Conservation (phyloP, 768 basidiomycete species). For the Trametes gibbosa region DNA sequence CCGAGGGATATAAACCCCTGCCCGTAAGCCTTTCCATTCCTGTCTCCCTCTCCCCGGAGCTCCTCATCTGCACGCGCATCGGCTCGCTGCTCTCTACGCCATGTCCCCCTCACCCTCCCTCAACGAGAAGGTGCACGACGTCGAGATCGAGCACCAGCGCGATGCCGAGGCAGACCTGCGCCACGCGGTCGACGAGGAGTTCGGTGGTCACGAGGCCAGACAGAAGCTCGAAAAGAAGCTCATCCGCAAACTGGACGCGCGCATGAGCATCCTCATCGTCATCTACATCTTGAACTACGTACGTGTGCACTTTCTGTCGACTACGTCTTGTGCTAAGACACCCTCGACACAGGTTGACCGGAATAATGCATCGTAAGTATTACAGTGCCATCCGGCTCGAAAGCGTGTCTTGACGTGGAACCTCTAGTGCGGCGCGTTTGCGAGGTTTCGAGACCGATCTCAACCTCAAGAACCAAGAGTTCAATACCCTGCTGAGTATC, state of each 20-base stretch:
- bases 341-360: constrained; percentile 54
- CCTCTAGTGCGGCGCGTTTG: constrained; percentile 62
- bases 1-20: constrained; percentile 14
- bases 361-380: constrained; percentile 61
- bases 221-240: constrained; percentile 42
- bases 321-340: neutral
- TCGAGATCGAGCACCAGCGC: constrained; percentile 14
- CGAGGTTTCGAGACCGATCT: constrained; percentile 72
- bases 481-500: constrained; percentile 64
- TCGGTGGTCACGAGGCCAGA: constrained; percentile 38
- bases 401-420: neutral
- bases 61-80: neutral
- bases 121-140: constrained; percentile 14
- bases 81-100: neutral
- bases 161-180: constrained; percentile 13
- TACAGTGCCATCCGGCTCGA: neutral
- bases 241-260: constrained; percentile 40
- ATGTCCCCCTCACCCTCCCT: constrained; percentile 20
- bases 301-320: constrained; percentile 16
- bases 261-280: constrained; percentile 43
- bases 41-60: constrained; percentile 11
- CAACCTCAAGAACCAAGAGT: constrained; percentile 56
- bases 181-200: constrained; percentile 30
- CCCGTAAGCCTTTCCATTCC: constrained; percentile 8
- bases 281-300: constrained; percentile 50